Base-by-base conservation (phyloP, 2,329 filamentous ascomycete genomes). In the Penicillium sp. region DNA sequence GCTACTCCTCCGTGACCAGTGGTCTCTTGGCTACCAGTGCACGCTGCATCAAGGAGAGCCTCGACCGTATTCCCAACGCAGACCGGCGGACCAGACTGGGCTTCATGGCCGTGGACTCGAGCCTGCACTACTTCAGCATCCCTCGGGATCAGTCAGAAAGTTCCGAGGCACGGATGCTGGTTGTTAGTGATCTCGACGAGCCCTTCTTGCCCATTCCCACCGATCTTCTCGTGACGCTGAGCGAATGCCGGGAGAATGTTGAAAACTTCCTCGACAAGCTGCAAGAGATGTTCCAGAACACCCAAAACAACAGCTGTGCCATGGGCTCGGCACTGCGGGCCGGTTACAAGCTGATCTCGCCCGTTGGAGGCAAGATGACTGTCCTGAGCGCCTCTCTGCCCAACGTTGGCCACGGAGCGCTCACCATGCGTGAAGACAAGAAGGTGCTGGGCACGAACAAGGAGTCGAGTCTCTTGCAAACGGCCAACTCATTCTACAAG, bases 61-160 rank as follows among this genome's bases (percentile, higher is more conserved):
- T 99, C 50, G 92, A 95, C 74, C 83, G 92, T 74, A 96, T 99
- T 82, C 94, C 94, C n/a, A 97, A 99, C 72, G 92, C 92, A 22
- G 94, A 97, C 70, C 84, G 92, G 55, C 84, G 94, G 63, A 97
- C 94, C 35, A 85, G 92, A 53, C 81, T 99, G 49, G 94, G 94
- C 27, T 99, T 99, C 72, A 87, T 99, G 70, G 92, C 92, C 7
- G 91, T 97, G 22, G 94, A 99, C 74, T 91, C 90, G 11, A 92
- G 90, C 66, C 78, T 99, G 58, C 91, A 97, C 74, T 99, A 96
- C 77, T 99, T 99, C 74, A 89, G 90, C 9, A 89, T 99, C 55
- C 91, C 92, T 38, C 88, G 91, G 60, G 92, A 97, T 67, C 84
- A 84, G 11, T 89, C 92, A 43, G 92, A 95, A 69, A 88, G 84